These are phyloP conservation scores for Cyberlindnera maclurae DNA, from an alignment of 805 yeast species.

Conservation along the genomic window DNA sequence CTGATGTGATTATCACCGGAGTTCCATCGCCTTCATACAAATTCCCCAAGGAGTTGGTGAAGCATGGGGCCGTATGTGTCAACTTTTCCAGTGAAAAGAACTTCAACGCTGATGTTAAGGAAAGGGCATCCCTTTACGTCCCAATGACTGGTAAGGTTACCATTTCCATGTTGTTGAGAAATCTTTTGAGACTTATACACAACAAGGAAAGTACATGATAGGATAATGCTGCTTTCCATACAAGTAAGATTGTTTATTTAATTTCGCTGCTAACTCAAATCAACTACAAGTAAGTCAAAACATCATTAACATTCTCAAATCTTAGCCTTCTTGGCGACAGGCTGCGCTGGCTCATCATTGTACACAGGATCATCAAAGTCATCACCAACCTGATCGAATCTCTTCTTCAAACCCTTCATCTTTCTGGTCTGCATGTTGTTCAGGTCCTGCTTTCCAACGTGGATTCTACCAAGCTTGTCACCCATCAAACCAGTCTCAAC, in stretches of 20 bases:
- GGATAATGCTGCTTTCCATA: background rate
- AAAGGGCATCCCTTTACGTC: conserved; percentile 83
- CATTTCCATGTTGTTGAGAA: conserved; percentile 87
- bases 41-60: conserved; percentile 74
- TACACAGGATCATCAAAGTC: conserved; percentile 44
- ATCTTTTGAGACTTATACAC: conserved; percentile 72
- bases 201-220: conserved; percentile 35
- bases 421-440: conserved; percentile 89
- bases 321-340: conserved; percentile 26
- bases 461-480: conserved; percentile 94
- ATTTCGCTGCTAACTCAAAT: no score
- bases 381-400: conserved; percentile 63
- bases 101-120: conserved; percentile 75
- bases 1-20: conserved; percentile 94
- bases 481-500: conserved; percentile 84
- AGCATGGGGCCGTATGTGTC: conserved; percentile 84
- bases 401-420: conserved; percentile 94
- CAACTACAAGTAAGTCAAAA: no score
- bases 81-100: conserved; percentile 88
- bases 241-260: no score
- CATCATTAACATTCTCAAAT: conserved; percentile 3
- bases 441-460: conserved; percentile 92
- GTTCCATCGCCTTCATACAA: conserved; percentile 82
- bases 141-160: conserved; percentile 97
- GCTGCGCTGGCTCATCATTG: conserved; percentile 33